Evolutionary conservation across 257 asterid species (phyloP), one percentile per base, ranked within the genome.

Genomic region (Dorcoceras hygrometricum): DNA sequence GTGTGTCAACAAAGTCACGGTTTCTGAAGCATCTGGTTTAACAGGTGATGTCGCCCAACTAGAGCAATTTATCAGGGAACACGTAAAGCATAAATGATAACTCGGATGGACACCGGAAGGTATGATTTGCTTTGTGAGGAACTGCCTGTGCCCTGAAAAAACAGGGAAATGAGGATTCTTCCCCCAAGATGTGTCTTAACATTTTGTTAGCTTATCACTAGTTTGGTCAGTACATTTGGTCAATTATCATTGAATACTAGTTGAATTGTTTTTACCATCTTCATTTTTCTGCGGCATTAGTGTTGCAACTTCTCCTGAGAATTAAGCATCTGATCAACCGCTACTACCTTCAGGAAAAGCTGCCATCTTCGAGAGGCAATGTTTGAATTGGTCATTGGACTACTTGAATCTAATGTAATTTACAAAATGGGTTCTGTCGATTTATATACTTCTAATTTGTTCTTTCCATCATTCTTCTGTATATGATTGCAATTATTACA

Each of bases 21-120:
- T 87, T 77, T 90, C 80, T 20, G 97, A 93, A 75, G 85, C 96
- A 43, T 90, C 96, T 69, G 99, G 89, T 70, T 73, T 81, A 78
- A 83, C 84, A 0, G 79, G 90, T 59, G 88, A 90, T 59, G 70
- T 75, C 66, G 70, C 83, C 57, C 87, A 85, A 75, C 59, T 93
- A 77, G 95, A 88, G 77, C 88, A 80, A 79, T 90, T 89, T 63
- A 82, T 93, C 57, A 73, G 96, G 76, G 91, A 82, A 59, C 59
- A 76, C 43, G 92, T 91, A 3, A 84, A 74, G 74, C 82, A 65
- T 85, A 72, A 76, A 55, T 20, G 32, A 48, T 53, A 16, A 43
- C 27, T 65, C 23, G 23, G 11, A 59, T 12, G 19, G 62, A 23
- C 56, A 26, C 18, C 10, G 3, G 43, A 31, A 20, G 63, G 36